phyloP scores from a whole-genome alignment of 2,329 filamentous ascomycete genomes.

The Phaeosphaeria sp. region DNA sequence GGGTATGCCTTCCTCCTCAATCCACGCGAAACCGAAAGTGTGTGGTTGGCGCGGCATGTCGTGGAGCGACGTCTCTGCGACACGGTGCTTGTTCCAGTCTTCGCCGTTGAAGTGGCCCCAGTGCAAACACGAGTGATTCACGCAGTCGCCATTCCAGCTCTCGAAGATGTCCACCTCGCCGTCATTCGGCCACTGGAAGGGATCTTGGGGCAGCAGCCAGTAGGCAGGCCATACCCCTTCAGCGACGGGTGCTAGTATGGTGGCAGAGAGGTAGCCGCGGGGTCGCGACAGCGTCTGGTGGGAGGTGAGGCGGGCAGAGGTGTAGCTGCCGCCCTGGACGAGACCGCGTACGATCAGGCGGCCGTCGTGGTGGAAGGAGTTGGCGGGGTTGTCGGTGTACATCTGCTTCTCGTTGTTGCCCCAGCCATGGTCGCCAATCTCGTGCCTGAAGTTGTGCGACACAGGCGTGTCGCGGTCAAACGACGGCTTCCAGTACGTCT shows the following conservation, averaged over 20 bases:
- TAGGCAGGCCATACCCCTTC: constrained; percentile 68
- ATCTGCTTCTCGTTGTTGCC: constrained; percentile 68
- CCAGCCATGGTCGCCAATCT: constrained; percentile 66
- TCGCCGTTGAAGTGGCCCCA: constrained; percentile 64
- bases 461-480: constrained; percentile 58
- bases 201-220: constrained; percentile 66
- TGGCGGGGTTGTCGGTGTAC: constrained; percentile 59
- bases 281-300: constrained; percentile 59
- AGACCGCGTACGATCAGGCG: constrained; percentile 63
- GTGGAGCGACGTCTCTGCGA: constrained; percentile 59
- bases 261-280: constrained; percentile 61
- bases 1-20: constrained; percentile 53
- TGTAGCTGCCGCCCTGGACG: constrained; percentile 54
- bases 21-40: constrained; percentile 65
- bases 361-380: constrained; percentile 62
- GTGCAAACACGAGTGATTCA: constrained; percentile 65
- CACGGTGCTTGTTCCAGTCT: constrained; percentile 64
- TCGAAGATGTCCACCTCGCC: constrained; percentile 68
- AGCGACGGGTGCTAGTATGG: constrained; percentile 61
- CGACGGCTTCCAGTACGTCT: constrained; percentile 61
- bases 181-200: constrained; percentile 65
- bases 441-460: constrained; percentile 60
- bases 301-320: constrained; percentile 63
- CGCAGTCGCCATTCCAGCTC: constrained; percentile 65
- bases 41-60: constrained; percentile 57